Base-by-base conservation (phyloP, 2,329 filamentous ascomycete species). In the Gnomoniopsis smithogilvyi region DNA sequence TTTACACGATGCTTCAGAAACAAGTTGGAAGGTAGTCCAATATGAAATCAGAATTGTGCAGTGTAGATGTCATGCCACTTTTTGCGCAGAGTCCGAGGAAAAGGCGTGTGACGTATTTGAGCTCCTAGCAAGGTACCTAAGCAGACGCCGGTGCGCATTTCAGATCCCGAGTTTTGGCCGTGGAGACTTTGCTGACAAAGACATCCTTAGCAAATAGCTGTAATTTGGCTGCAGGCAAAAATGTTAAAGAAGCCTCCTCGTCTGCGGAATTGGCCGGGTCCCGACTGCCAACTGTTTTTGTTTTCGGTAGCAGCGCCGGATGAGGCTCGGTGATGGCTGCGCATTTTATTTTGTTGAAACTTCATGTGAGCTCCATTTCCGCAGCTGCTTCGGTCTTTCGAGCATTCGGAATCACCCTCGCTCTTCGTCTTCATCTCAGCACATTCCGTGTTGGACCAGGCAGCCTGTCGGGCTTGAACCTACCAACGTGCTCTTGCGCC, bases 111-210 rank as follows among this genome's bases (percentile, higher is more conserved):
- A 46, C 50, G 50, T 19, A 48, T 33, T 17, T n/a, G 15, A 38
- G 15, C 10, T 38, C n/a, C 33, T n/a, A 22, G 3, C 6, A 24
- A 38, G 3, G 6, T 24, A 15, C n/a, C 15, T 26, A 26, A 56
- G 46, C 53, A 50, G 19, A 56, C 21, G 53, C 53, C 53, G 53
- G 21, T 34, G 14, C 6, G n/a, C 12, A 17, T 15, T 19, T 24
- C 54, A 56, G 26, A 50, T 43, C 54, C 54, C 54, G 54, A 56
- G 46, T 22, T 56, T 56, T 3, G 46, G 21, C 54, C 54, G 54
- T 36, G 14, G 36, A n/a, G 49, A 21, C 34, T 50, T 12, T 22
- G 24, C 51, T 43, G 36, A 53, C 51, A 45, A 41, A 38, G 50
- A 21, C 21, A n/a, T n/a, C 34, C 34, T 36, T 14, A 8, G 34